These are phyloP conservation scores for Entoloma clypeatum DNA, from an alignment of 1,284 basidiomycete genomes.

Conservation along the genomic window DNA sequence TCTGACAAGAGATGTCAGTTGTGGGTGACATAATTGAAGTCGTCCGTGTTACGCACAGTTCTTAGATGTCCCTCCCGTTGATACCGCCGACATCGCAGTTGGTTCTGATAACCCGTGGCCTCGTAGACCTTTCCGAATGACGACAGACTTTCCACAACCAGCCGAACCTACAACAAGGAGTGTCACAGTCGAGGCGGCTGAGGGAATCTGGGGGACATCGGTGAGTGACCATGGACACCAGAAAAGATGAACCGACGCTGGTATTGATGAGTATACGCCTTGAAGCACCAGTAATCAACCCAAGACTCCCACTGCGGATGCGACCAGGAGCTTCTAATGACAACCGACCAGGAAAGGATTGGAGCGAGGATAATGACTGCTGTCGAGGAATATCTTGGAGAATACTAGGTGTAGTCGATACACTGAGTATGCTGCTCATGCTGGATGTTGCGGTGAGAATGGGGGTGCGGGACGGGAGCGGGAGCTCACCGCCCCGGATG, in stretches of 20 bases:
- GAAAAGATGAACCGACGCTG: conserved; percentile 19
- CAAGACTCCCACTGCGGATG: conserved; percentile 55
- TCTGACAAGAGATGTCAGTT: conserved; percentile 31
- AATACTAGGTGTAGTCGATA: conserved; percentile 30
- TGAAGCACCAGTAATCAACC: conserved; percentile 35
- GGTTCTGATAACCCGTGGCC: conserved; percentile 52
- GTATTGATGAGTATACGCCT: conserved; percentile 39
- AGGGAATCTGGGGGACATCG: neutral
- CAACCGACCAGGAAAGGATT: conserved; percentile 34
- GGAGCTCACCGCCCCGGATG: conserved; percentile 49
- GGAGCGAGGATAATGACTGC: conserved; percentile 40
- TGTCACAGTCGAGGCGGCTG: conserved; percentile 34
- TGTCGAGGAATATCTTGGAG: conserved; percentile 38
- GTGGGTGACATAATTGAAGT: conserved; percentile 20
- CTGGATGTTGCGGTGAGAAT: conserved; percentile 40
- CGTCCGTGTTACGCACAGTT: too few relatives aligned
- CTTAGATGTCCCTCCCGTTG: conserved; percentile 29
- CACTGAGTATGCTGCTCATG: conserved; percentile 35
- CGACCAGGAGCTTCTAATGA: conserved; percentile 34
- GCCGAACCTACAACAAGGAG: conserved; percentile 65
- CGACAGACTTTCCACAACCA: conserved; percentile 69
- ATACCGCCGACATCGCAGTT: conserved; percentile 23
- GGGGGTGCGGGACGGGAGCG: conserved; percentile 49
- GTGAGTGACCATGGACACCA: conserved; percentile 3
- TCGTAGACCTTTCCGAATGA: conserved; percentile 65